Base-by-base conservation (phyloP, 139 green algal species). In the Closterium sp. region DNA sequence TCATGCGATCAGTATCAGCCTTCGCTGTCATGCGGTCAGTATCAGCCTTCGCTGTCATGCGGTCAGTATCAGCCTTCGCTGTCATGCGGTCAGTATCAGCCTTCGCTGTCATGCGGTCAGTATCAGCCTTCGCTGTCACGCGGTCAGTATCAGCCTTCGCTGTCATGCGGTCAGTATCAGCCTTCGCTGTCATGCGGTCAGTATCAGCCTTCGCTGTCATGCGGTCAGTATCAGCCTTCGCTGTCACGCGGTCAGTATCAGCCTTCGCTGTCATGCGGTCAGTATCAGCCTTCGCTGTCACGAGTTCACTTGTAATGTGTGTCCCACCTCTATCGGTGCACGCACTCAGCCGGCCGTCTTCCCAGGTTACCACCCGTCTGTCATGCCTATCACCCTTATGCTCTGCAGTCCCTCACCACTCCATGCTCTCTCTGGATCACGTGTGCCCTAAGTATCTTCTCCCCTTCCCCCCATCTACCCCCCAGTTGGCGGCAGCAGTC, bases 81-180 rank as follows among this genome's bases (percentile, higher is more conserved):
- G 38, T 93, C 23, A 35, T 76, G 16, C 81, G 25, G 31, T 93
- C n/a, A n/a, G n/a, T n/a, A n/a, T n/a, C n/a, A n/a, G n/a, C n/a
- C n/a, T n/a, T n/a, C n/a, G 87, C 34, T 30, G 38, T 93, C 23
- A 35, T 76, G 16, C 81, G 25, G 31, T 93, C n/a, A n/a, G n/a
- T n/a, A n/a, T n/a, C n/a, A n/a, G n/a, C n/a, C n/a, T n/a, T n/a
- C n/a, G n/a, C n/a, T n/a, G n/a, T n/a, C n/a, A n/a, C n/a, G n/a
- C n/a, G n/a, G n/a, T n/a, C n/a, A n/a, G n/a, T n/a, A n/a, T n/a
- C n/a, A n/a, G n/a, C n/a, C n/a, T n/a, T n/a, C n/a, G 87, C 34
- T 30, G 38, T 93, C 23, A 35, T 76, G 16, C 81, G 25, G 31
- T 93, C n/a, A n/a, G n/a, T n/a, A n/a, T n/a, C n/a, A n/a, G n/a